Evolutionary conservation across 129 eudicot species (phyloP), one percentile per base, ranked within the genome.

Genomic region (Centaurea solstitialis): DNA sequence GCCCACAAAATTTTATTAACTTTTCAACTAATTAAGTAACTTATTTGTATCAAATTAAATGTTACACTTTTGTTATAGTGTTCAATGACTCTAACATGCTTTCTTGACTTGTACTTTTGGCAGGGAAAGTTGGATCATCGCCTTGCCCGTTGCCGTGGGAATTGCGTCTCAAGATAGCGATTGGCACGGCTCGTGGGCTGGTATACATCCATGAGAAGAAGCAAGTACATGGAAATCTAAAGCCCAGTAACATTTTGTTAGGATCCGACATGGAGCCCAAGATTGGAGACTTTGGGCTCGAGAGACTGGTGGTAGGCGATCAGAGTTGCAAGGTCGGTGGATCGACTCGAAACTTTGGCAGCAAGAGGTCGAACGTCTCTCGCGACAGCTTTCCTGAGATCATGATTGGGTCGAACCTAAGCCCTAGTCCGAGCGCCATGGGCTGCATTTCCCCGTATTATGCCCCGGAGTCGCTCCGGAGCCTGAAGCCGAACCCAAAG

Each of bases 141-240:
- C 99, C 99, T 0, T 89, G 96, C 76, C 93, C 91, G 23, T 12
- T 96, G 50, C 98, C 98, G 0, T 96, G 99, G 99, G 97, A 87
- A 73, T 68, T 84, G 37, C 87, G 99, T 86, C 93, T 96, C 75
- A 93, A 90, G 87, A 93, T 96, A 86, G 98, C 97, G 7, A 89
- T 71, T 71, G 99, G 99, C 7, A 85, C 95, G 41, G 99, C 99
- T 23, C 96, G 97, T 21, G 99, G 99, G 70, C 85, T 96, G 2
- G 72, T 80, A 30, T 93, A 93, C 89, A 88, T 96, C 70, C 99
- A 96, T 72, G 99, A 96, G 18, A 93, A 88, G 83, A 96, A 93
- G 73, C 98, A 96, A 23, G 99, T 93, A 22, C 99, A 96, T 9
- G 95, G 96, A 0, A 93, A 96, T 82, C 83, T 96, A 11, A 96